Base-by-base conservation (phyloP, 495 filamentous ascomycete species). In the Lasiosphaeria miniovina region DNA sequence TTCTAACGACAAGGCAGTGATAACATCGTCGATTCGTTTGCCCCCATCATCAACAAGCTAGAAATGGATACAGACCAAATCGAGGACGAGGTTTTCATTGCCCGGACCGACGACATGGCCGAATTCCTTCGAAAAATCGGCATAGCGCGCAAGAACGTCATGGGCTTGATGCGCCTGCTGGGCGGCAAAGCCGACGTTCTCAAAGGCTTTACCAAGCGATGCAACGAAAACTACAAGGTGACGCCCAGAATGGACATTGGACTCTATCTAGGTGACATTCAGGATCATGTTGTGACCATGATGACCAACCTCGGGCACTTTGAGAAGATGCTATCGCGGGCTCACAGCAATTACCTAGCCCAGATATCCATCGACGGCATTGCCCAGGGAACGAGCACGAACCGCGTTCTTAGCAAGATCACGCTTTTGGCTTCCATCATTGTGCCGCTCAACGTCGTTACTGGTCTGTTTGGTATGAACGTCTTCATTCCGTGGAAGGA, bases 211-310 rank as follows among this genome's bases (percentile, higher is more conserved):
- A 93, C 94, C 36, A 98, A 98, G 75, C 88, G 94, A 49, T 98
- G 94, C 82, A 98, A 96, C 73, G 91, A 96, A 65, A 89, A 96
- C 61, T 98, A 94, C 80, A 86, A 90, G 63, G 87, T 97, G 52
- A 95, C 94, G 11, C 94, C 94, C 0, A 88, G 91, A 33, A 92
- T 91, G 72, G 94, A 98, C 70, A 96, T 98, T 66, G 94, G 93
- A 12, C 82, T 98, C 60, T 98, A 98, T 68, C 79, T 98, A 3
- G 90, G 90, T 61, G 94, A 98, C 77, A 96, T 98, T 61, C 94
- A 98, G 71, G 94, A 98, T 75, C 94, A 98, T 81, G 93, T 98
- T 38, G 90, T 98, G 36, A 98, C 94, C 60, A 97, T 98, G 94
- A 95, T 96, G 84, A 90, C 86, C 63, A 98, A 96, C 72, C 76